phyloP scores from a whole-genome alignment of 1,284 basidiomycete species.

The Austroboletus olivaceoglutinosus region DNA sequence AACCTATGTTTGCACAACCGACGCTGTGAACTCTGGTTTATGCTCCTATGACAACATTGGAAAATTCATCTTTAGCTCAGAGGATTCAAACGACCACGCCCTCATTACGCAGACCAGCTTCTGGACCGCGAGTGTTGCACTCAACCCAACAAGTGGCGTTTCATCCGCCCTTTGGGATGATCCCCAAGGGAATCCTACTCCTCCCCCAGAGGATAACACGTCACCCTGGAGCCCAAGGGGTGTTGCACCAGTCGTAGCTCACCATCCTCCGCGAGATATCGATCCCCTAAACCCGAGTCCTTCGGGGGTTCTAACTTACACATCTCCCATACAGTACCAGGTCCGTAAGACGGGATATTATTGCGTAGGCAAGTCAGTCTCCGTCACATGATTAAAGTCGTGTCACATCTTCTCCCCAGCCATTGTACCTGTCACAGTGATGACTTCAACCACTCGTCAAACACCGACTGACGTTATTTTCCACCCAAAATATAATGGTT shows the following conservation, averaged over 20 bases:
- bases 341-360: constrained; percentile 94
- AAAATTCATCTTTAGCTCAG: constrained; percentile 72
- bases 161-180: constrained; percentile 52
- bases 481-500: constrained; percentile 82
- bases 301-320: constrained; percentile 51
- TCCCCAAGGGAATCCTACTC: constrained; percentile 56
- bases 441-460: constrained; percentile 37
- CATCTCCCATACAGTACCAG: constrained; percentile 68
- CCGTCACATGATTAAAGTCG: constrained; percentile 1
- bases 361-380: constrained; percentile 74
- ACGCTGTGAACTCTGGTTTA: constrained; percentile 65
- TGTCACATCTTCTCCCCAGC: constrained; percentile 44
- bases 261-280: constrained; percentile 25
- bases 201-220: constrained; percentile 44
- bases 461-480: constrained; percentile 51
- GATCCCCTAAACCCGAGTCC: constrained; percentile 46
- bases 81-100: constrained; percentile 53
- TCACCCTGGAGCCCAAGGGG: constrained; percentile 46
- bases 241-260: constrained; percentile 4
- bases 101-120: constrained; percentile 70
- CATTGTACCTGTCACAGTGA: constrained; percentile 79
- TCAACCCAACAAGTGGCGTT: constrained; percentile 36
- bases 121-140: constrained; percentile 70
- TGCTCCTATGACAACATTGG: constrained; percentile 75
- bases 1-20: constrained; percentile 88